Evolutionary conservation across 345 rosid species (phyloP).

Genomic region (Salix suchowensis): DNA sequence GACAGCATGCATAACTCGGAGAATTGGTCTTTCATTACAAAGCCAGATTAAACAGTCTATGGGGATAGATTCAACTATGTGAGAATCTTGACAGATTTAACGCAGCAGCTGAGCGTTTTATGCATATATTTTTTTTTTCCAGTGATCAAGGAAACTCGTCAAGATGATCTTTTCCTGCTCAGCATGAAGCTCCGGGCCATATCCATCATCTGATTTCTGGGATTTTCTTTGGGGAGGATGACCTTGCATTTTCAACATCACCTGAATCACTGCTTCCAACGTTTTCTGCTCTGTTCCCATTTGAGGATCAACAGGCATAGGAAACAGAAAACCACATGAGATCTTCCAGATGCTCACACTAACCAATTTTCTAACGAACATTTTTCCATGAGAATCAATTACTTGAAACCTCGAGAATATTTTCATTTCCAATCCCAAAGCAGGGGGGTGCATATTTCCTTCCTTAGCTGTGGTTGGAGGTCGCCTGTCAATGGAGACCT

Average conservation of each 20-base stretch:
- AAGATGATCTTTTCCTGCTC: constrained; percentile 54
- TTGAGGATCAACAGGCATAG: constrained; percentile 13
- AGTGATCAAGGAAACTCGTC: constrained; percentile 34
- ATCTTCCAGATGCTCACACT: neutral
- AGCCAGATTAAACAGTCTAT: neutral
- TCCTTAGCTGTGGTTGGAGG: constrained; percentile 48
- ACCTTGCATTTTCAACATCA: constrained; percentile 20
- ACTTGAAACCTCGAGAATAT: too few species aligned
- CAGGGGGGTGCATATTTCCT: constrained; percentile 11
- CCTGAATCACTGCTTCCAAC: constrained; percentile 21
- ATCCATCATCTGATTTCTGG: constrained; percentile 9
- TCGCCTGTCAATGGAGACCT: constrained; percentile 60
- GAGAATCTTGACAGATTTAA: neutral
- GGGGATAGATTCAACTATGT: neutral
- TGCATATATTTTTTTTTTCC: neutral
- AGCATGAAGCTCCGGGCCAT: constrained; percentile 35
- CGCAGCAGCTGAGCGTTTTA: neutral
- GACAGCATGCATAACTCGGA: neutral
- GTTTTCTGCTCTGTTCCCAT: constrained; percentile 19
- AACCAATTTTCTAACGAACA: neutral
- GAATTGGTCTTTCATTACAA: neutral
- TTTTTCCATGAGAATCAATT: too few species aligned
- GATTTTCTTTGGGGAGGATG: constrained; percentile 27
- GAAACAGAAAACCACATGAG: neutral
- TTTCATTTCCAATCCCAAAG: neutral